Evolutionary conservation across 345 rosid species (phyloP).

Genomic region (Clarkia xantiana): DNA sequence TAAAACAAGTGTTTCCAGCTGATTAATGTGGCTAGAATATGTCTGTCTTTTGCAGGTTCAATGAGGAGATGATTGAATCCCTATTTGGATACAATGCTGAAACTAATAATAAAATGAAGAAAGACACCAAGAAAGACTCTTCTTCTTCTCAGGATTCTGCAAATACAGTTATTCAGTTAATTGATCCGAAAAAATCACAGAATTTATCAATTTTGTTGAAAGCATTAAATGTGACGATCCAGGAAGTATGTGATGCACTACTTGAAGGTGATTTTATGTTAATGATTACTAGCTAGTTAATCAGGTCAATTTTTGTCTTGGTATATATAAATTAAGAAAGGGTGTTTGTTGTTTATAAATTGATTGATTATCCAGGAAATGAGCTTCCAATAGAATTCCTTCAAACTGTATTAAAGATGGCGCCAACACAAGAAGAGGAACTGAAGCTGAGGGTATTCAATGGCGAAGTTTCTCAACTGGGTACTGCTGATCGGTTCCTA

Average conservation of each 20-base stretch:
- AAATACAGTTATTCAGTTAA: constrained; percentile 54
- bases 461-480: constrained; percentile 71
- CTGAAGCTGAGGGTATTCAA: constrained; percentile 76
- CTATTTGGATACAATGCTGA: constrained; percentile 53
- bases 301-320: too few relatives aligned
- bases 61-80: constrained; percentile 95
- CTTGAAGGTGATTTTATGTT: constrained; percentile 40
- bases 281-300: too few relatives aligned
- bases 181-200: constrained; percentile 85
- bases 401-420: constrained; percentile 81
- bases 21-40: background rate
- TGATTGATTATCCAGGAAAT: constrained; percentile 49
- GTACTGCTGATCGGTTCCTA: constrained; percentile 85
- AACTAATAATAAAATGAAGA: constrained; percentile 40
- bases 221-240: constrained; percentile 77
- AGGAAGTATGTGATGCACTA: constrained; percentile 93
- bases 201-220: constrained; percentile 74
- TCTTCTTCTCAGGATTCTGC: constrained; percentile 34
- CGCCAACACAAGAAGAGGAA: constrained; percentile 90
- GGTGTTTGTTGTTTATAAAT: too few relatives aligned
- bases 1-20: background rate
- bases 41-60: constrained; percentile 41
- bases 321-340: too few relatives aligned
- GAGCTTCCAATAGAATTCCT: constrained; percentile 86
- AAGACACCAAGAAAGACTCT: constrained; percentile 34